A percentile compares a stretch with the other conserved stretches of the same genome.
phyloP scores from a whole-genome alignment of 495 filamentous ascomycete genomes.

The Xanthoparmelia taractica region DNA sequence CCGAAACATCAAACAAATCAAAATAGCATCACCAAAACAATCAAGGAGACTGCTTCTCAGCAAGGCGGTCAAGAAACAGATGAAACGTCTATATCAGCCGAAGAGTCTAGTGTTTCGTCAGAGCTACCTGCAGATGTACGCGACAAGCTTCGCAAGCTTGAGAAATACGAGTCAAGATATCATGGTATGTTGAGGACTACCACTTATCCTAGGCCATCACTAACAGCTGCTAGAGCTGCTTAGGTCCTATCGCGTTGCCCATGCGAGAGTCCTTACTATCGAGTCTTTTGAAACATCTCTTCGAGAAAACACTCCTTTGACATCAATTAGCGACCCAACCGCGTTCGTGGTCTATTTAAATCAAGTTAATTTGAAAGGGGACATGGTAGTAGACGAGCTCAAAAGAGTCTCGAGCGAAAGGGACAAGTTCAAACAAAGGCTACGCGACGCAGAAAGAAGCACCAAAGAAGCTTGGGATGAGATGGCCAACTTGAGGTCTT shows the following conservation, averaged over 20 bases:
- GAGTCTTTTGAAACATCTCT: slow-evolving; percentile 88
- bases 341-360: slow-evolving; percentile 90
- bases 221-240: slow-evolving; percentile 58
- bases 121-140: slow-evolving; percentile 70
- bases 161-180: slow-evolving; percentile 80
- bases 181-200: slow-evolving; percentile 49
- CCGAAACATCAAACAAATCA: slow-evolving; percentile 37
- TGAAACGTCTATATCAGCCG: slow-evolving; percentile 7
- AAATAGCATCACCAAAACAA: slow-evolving; percentile 22
- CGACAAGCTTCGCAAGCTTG: slow-evolving; percentile 56
- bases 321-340: slow-evolving; percentile 76
- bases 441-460: slow-evolving; percentile 60
- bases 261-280: slow-evolving; percentile 73
- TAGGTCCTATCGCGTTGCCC: slow-evolving; percentile 82
- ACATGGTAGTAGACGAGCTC: slow-evolving; percentile 89
- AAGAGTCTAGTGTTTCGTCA: slow-evolving; percentile 28
- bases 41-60: slow-evolving; percentile 4
- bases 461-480: slow-evolving; percentile 50
- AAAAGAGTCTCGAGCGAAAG: slow-evolving; percentile 76
- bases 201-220: slow-evolving; percentile 11
- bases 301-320: slow-evolving; percentile 82
- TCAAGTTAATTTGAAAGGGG: slow-evolving; percentile 73
- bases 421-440: slow-evolving; percentile 69
- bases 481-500: slow-evolving; percentile 42
- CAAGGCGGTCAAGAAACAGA: slow-evolving; percentile 16